Percentiles rank a stretch among this genome's conserved stretches.
phyloP scores from a whole-genome alignment of 2,329 filamentous ascomycete genomes.

The Dactylonectria macrodidyma region DNA sequence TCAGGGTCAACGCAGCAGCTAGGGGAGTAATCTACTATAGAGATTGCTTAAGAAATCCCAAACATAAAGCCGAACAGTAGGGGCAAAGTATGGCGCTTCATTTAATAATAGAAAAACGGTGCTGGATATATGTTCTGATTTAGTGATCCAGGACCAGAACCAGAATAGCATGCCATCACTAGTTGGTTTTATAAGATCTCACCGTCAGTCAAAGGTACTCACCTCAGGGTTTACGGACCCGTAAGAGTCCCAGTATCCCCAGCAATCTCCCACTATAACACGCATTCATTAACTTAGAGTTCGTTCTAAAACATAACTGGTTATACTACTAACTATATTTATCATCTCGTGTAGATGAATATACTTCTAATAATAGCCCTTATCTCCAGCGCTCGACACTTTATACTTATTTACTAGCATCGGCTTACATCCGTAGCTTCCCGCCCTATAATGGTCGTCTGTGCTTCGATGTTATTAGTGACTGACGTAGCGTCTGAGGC shows the following conservation, averaged over 20 bases:
- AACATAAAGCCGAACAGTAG: background rate
- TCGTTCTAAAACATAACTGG: background rate
- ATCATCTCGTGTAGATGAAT: background rate
- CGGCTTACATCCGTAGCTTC: background rate
- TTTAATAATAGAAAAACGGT: background rate
- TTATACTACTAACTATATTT: background rate
- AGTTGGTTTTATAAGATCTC: background rate
- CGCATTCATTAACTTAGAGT: background rate
- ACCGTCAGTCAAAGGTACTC: background rate
- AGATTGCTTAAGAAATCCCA: background rate
- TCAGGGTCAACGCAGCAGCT: background rate
- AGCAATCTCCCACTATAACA: background rate
- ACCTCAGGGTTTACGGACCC: background rate
- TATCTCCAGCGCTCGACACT: background rate
- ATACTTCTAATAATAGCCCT: background rate
- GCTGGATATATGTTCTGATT: background rate
- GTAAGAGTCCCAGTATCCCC: background rate
- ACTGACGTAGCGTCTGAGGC: background rate
- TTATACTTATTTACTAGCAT: constrained; percentile 1
- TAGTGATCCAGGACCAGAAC: background rate
- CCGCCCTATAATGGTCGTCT: background rate
- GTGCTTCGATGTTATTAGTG: background rate
- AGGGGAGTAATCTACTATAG: background rate
- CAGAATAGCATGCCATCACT: background rate
- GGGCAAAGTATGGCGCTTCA: background rate